These are phyloP conservation scores for Fusarium globosum DNA, from an alignment of 2,329 filamentous ascomycete genomes.

Conservation along the genomic window DNA sequence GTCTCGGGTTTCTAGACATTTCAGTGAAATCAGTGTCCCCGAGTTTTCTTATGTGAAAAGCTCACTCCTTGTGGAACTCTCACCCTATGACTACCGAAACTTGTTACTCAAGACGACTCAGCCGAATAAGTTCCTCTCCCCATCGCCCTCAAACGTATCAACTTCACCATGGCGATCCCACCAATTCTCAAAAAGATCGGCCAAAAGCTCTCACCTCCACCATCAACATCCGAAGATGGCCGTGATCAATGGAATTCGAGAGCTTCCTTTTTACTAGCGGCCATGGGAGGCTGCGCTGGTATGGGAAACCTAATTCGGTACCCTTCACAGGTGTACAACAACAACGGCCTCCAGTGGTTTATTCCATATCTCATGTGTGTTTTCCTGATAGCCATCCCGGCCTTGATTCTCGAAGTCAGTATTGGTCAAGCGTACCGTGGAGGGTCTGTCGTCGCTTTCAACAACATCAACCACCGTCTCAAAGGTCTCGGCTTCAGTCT, in stretches of 20 bases:
- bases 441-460: slow-evolving; percentile 65
- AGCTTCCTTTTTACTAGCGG: slow-evolving; percentile 65
- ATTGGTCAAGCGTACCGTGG: slow-evolving; percentile 75
- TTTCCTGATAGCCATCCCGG: slow-evolving; percentile 66
- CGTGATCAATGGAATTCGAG: slow-evolving; percentile 67
- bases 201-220: slow-evolving; percentile 50
- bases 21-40: neutral
- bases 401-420: slow-evolving; percentile 69
- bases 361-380: slow-evolving; percentile 67
- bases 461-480: slow-evolving; percentile 63
- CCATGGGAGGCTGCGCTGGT: slow-evolving; percentile 68
- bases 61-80: neutral
- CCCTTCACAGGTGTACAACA: slow-evolving; percentile 69
- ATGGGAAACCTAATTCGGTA: slow-evolving; percentile 69
- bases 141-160: neutral
- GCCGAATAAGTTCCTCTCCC: neutral
- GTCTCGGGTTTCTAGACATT: neutral
- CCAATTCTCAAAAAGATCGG: slow-evolving; percentile 47
- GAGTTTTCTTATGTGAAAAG: slow-evolving; percentile 1
- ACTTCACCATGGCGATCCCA: slow-evolving; percentile 31
- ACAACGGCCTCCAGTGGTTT: slow-evolving; percentile 70
- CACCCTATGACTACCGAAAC: neutral
- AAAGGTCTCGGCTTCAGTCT: slow-evolving; percentile 65
- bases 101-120: neutral
- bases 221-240: slow-evolving; percentile 53